phyloP scores from a whole-genome alignment of 768 basidiomycete genomes.

The Calvatia gigantea region DNA sequence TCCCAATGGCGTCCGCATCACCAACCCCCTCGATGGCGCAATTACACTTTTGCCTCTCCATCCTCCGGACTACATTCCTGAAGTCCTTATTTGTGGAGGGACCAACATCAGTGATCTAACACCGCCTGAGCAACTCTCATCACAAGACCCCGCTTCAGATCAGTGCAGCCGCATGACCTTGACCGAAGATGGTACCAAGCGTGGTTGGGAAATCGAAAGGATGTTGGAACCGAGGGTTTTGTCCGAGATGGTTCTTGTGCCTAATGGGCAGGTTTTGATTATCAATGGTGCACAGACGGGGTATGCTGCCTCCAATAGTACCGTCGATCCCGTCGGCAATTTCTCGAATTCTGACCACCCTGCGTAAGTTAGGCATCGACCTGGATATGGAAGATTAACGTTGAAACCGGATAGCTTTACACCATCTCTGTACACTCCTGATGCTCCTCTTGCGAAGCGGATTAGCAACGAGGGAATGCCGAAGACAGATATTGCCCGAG shows the following conservation, averaged over 20 bases:
- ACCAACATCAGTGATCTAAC: conserved; percentile 28
- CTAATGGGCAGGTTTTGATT: conserved; percentile 41
- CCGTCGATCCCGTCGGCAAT: conserved; percentile 24
- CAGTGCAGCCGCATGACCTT: conserved; percentile 42
- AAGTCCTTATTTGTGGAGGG: conserved; percentile 47
- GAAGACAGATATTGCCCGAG: conserved; percentile 40
- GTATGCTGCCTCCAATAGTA: conserved; percentile 35
- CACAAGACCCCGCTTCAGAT: conserved; percentile 38
- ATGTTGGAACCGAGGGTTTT: conserved; percentile 39
- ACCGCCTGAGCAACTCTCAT: conserved; percentile 26
- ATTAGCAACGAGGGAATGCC: conserved; percentile 45
- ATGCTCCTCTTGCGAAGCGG: conserved; percentile 35
- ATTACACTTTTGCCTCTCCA: conserved; percentile 33
- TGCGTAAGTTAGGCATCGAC: no score
- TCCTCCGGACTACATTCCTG: conserved; percentile 38
- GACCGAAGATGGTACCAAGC: conserved; percentile 36
- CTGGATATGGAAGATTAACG: no score
- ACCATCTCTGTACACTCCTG: conserved; percentile 48
- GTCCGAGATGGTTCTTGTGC: conserved; percentile 36
- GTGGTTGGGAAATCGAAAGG: conserved; percentile 42
- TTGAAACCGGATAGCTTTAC: no score
- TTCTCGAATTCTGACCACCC: conserved; percentile 29
- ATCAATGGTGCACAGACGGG: conserved; percentile 41
- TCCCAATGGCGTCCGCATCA: conserved; percentile 41
- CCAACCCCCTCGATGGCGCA: conserved; percentile 35